Conservation (phyloP, 225 moss, liverwort and hornwort genomes). For the Lunularia cruciata region DNA sequence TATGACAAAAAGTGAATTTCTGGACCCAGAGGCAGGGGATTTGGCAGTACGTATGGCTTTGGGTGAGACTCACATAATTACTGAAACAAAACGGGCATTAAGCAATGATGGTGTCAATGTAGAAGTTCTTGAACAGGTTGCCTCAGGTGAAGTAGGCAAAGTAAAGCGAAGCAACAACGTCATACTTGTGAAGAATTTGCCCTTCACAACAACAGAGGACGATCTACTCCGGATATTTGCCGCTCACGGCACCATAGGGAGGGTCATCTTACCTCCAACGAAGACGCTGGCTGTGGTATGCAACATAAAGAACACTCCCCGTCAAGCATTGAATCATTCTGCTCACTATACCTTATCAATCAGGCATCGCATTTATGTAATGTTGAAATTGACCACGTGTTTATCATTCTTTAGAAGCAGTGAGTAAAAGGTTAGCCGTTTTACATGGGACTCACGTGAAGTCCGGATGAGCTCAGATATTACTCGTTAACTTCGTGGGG, state of each 20-base stretch:
- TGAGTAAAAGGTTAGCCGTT: no score
- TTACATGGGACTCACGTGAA: no score
- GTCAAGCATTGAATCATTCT: no score
- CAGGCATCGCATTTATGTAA: no score
- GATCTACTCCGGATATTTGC: conserved; percentile 84
- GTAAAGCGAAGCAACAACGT: conserved; percentile 75
- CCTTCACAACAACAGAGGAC: conserved; percentile 75
- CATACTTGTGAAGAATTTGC: conserved; percentile 90
- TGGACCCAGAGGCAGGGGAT: conserved; percentile 92
- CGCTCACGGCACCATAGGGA: conserved; percentile 67
- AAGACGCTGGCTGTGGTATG: conserved; percentile 90
- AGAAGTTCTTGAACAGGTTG: conserved; percentile 76
- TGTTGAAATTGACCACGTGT: no score
- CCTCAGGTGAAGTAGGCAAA: conserved; percentile 67
- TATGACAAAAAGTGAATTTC: conserved; percentile 91
- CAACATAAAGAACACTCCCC: no score
- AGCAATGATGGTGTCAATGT: conserved; percentile 81
- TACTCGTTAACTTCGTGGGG: no score
- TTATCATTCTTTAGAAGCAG: no score
- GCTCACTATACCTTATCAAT: no score
- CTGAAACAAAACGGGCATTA: conserved; percentile 93
- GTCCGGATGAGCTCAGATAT: no score
- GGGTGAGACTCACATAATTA: conserved; percentile 96
- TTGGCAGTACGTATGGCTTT: conserved; percentile 97
- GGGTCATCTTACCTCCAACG: conserved; percentile 81